Evolutionary conservation across 331 rosid species (phyloP).

Genomic region (Stylosanthes scabra): DNA sequence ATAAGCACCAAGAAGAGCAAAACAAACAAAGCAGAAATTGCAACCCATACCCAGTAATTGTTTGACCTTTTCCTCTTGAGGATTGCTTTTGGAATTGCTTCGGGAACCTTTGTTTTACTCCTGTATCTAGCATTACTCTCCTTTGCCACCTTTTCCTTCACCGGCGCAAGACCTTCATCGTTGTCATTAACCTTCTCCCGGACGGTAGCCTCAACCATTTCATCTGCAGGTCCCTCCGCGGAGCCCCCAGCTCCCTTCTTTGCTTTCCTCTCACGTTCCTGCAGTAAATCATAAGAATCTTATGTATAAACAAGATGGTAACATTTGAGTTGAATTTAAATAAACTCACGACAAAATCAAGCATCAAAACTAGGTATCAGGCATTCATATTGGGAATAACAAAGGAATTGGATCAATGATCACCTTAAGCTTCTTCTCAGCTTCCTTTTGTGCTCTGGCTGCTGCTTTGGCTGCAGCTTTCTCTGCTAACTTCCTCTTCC

Average conservation of each 20-base stretch:
- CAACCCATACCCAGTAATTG: slow-evolving; percentile 74
- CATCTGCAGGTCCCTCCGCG: slow-evolving; percentile 52
- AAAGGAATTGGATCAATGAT: slow-evolving; percentile 27
- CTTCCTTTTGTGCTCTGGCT: slow-evolving; percentile 71
- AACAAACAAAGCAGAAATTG: slow-evolving; percentile 48
- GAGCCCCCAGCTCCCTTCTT: slow-evolving; percentile 63
- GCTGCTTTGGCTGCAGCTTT: slow-evolving; percentile 85
- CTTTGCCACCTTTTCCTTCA: slow-evolving; percentile 57
- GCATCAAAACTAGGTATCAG: too few species aligned
- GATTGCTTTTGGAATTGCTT: slow-evolving; percentile 64
- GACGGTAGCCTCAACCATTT: slow-evolving; percentile 49
- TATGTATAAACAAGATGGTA: too few species aligned
- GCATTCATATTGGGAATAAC: background rate
- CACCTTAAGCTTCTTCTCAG: slow-evolving; percentile 85
- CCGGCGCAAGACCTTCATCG: slow-evolving; percentile 36
- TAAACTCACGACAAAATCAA: too few species aligned
- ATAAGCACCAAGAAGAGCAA: slow-evolving; percentile 52
- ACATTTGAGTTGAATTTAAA: too few species aligned
- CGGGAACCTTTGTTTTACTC: slow-evolving; percentile 58
- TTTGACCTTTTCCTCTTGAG: slow-evolving; percentile 69
- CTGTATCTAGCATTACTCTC: slow-evolving; percentile 51
- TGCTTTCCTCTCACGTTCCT: slow-evolving; percentile 87
- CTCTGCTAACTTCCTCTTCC: slow-evolving; percentile 84
- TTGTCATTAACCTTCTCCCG: slow-evolving; percentile 51
- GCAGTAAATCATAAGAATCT: slow-evolving; percentile 1